phyloP scores from a whole-genome alignment of 192 early-diverging fungal genomes.

The Backusella tuberculispora region DNA sequence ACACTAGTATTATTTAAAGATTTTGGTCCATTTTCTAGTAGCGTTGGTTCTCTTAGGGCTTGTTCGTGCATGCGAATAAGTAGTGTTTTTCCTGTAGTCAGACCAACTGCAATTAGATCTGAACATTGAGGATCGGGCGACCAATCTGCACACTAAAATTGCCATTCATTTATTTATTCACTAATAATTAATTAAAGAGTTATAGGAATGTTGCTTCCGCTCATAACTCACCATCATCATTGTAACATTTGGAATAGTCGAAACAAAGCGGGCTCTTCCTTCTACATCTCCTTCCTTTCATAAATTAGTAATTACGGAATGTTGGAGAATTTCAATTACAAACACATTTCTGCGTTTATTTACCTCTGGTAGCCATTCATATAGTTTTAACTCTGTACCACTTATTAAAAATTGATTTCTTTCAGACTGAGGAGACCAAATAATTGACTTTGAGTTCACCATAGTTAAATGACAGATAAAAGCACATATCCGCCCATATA shows the following conservation, averaged over 20 bases:
- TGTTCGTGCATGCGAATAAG: conserved; percentile 53
- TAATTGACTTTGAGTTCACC: conserved; percentile 46
- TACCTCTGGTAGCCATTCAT: conserved; percentile 50
- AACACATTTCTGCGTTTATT: conserved; percentile 10
- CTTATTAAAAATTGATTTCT: conserved; percentile 60
- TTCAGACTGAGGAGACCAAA: conserved; percentile 58
- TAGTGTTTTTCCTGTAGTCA: conserved; percentile 58
- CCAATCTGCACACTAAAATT: conserved; percentile 65
- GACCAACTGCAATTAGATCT: conserved; percentile 63
- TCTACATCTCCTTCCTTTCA: background rate
- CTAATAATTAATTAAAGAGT: background rate
- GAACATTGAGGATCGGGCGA: conserved; percentile 57
- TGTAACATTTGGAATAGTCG: conserved; percentile 35
- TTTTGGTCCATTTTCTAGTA: background rate
- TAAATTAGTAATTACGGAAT: background rate
- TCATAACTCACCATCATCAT: conserved; percentile 34
- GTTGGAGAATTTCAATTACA: background rate
- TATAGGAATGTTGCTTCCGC: background rate
- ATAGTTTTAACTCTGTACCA: conserved; percentile 57
- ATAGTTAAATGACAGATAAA: conserved; percentile 25
- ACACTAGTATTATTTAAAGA: background rate
- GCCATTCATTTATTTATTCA: background rate
- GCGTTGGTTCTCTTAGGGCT: conserved; percentile 5
- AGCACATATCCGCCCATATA: background rate
- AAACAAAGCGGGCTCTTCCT: conserved; percentile 24